Evolutionary conservation across 169 alveolate genomes (phyloP), one percentile per base, ranked within the genome.

Genomic region (Theileria luwenshuni): DNA sequence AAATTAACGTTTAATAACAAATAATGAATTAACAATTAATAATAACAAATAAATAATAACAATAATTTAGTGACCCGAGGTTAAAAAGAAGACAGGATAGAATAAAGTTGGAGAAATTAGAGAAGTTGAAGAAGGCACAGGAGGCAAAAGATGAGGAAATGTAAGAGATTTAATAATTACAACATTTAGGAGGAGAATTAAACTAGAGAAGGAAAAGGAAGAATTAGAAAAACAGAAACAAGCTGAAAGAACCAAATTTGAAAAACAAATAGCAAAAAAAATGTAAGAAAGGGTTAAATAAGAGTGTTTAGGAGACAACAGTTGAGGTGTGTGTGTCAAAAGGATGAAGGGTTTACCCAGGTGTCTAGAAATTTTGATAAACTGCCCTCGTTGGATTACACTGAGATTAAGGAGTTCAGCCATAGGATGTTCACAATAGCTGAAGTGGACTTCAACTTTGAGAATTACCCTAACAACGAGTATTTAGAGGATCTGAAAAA

Each of bases 101-200:
- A 91, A 75, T 54, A 93, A 88, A 60, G 91, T 86, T 56, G 59
- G 87, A 72, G 76, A 85, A 79, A 56, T 13, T 71, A 7, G 77
- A 63, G 19, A 47, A 71, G 17, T 69, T 64, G 77, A 25, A 68
- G 30, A 52, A 47, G 65, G 58, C 54, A 27, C 69, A 68, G n/a
- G 87, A 79, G 21, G 83, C 71, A 35, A 52, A 69, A 27, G 25
- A 56, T 3, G 71, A 45, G 8, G 74, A 79, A 41, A 42, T 23
- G 87, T 69, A 76, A 5, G 68, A 48, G 1, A 12, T 3, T 19
- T 0, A 12, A 0, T 8, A 23, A n/a, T 38, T 49, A 27, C 17
- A 15, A 41, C n/a, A n/a, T n/a, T 23, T 27, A 32, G 38, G 42
- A 13, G 2, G 12, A 17, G 27, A 48, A 7, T 25, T 49, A 65